These are phyloP conservation scores for Aspergillus sp. DNA, from an alignment of 2,329 filamentous ascomycete genomes.

Conservation along the genomic window DNA sequence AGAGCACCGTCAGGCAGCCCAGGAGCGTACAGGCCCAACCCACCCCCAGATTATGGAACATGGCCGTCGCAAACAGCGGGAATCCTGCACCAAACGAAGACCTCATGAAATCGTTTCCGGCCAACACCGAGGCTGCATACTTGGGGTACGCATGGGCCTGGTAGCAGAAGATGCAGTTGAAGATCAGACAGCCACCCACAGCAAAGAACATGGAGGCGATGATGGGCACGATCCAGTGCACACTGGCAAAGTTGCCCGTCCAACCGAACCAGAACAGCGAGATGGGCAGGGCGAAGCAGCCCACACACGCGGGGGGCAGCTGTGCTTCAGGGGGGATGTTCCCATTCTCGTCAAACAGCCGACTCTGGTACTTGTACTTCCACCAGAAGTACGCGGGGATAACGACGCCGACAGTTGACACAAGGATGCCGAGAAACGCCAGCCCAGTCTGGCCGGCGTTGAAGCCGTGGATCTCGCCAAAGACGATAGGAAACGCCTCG, in stretches of 20 bases:
- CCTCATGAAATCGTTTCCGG: constrained; percentile 69
- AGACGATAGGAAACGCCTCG: constrained; percentile 50
- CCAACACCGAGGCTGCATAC: constrained; percentile 69
- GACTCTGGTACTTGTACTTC: constrained; percentile 20
- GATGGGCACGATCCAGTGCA: constrained; percentile 67
- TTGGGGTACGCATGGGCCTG: constrained; percentile 70
- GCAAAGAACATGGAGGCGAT: constrained; percentile 63
- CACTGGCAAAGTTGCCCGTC: constrained; percentile 56
- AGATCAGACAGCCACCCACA: constrained; percentile 68
- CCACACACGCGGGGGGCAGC: constrained; percentile 63
- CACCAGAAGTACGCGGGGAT: constrained; percentile 40
- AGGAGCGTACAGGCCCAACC: constrained; percentile 31
- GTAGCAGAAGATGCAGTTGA: constrained; percentile 72
- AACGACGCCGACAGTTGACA: constrained; percentile 32
- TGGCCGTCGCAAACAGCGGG: constrained; percentile 29
- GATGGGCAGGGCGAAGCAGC: constrained; percentile 59
- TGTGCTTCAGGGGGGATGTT: constrained; percentile 37
- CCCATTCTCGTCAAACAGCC: constrained; percentile 16
- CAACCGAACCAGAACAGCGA: constrained; percentile 68
- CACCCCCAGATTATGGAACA: constrained; percentile 34
- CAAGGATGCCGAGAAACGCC: constrained; percentile 24
- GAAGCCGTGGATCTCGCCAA: constrained; percentile 26
- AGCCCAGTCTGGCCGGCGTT: constrained; percentile 31
- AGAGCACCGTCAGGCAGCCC: constrained; percentile 25
- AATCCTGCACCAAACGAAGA: constrained; percentile 51